A percentile compares a stretch with the other conserved stretches of the same genome.
These are phyloP conservation scores for Stereocaulon alpinum DNA, from an alignment of 495 filamentous ascomycete species.

Conservation along the genomic window DNA sequence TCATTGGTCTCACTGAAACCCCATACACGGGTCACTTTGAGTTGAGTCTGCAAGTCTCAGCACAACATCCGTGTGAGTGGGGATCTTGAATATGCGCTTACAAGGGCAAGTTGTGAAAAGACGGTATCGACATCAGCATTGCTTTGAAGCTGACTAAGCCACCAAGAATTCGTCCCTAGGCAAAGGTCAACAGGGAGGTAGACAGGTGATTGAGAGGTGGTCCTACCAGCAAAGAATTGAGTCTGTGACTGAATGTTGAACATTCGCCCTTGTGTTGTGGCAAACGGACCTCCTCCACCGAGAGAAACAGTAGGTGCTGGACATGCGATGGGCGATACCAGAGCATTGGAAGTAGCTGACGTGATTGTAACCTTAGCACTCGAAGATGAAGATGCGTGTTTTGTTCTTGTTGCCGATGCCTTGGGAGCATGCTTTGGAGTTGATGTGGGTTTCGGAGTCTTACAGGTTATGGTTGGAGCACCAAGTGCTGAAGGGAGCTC, in stretches of 20 bases:
- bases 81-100: neutral
- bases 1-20: constrained; percentile 39
- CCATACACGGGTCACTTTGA: constrained; percentile 63
- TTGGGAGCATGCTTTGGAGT: neutral
- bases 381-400: neutral
- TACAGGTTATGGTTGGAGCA: neutral
- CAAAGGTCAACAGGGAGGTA: neutral
- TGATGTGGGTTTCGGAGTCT: neutral
- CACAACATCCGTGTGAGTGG: neutral
- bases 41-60: constrained; percentile 32
- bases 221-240: constrained; percentile 23
- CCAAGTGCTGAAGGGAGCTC: neutral
- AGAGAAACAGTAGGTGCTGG: constrained; percentile 11
- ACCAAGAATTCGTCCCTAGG: constrained; percentile 61
- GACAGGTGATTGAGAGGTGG: neutral
- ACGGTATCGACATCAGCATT: constrained; percentile 51
- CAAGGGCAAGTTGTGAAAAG: constrained; percentile 37
- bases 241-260: constrained; percentile 20
- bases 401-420: too few species aligned
- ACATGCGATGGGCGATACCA: constrained; percentile 1
- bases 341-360: neutral
- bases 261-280: constrained; percentile 13
- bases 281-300: constrained; percentile 10
- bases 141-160: constrained; percentile 58
- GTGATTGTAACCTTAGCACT: neutral